Percentiles rank a stretch among this genome's conserved stretches.
Conservation (phyloP, 768 basidiomycete genomes). For the Panaeolus papilionaceus region DNA sequence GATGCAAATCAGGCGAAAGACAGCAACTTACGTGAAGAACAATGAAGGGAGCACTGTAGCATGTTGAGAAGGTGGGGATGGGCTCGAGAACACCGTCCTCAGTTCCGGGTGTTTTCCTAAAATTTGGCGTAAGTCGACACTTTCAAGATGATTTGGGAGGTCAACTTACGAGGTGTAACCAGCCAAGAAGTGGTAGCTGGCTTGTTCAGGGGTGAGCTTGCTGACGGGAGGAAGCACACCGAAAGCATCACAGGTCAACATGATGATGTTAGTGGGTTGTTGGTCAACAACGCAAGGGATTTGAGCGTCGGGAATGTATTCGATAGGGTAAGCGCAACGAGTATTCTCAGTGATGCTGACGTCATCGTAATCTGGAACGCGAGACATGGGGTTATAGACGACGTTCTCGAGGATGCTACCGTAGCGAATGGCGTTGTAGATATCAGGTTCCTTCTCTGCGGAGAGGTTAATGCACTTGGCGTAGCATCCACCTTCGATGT, state of each 20-base stretch:
- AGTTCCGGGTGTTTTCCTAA: conserved; percentile 95
- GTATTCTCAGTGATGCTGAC: conserved; percentile 98
- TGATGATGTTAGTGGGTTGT: conserved; percentile 94
- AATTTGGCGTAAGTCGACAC: conserved; percentile 24
- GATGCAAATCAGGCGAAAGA: conserved; percentile 11
- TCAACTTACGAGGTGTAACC: conserved; percentile 87
- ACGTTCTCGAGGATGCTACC: conserved; percentile 99
- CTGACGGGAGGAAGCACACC: conserved; percentile 97
- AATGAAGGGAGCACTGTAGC: conserved; percentile 99
- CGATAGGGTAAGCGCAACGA: conserved; percentile 98
- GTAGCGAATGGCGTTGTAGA: conserved; percentile 92
- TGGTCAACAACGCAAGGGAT: conserved; percentile 88
- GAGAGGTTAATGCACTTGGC: conserved; percentile 98
- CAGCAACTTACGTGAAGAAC: conserved; percentile 78
- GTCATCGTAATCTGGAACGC: conserved; percentile 94
- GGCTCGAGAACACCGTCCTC: conserved; percentile 98
- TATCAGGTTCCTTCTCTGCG: conserved; percentile 97
- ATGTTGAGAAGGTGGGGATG: conserved; percentile 98
- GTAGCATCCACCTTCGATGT: conserved; percentile 99
- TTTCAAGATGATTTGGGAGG: not conserved
- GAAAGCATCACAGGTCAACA: conserved; percentile 98
- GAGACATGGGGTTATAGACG: conserved; percentile 87
- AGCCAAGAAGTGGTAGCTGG: conserved; percentile 96
- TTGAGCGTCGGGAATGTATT: conserved; percentile 93
- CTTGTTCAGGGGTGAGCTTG: conserved; percentile 91